phyloP scores from a whole-genome alignment of 148 eudicot species.

The Bassia scoparia region DNA sequence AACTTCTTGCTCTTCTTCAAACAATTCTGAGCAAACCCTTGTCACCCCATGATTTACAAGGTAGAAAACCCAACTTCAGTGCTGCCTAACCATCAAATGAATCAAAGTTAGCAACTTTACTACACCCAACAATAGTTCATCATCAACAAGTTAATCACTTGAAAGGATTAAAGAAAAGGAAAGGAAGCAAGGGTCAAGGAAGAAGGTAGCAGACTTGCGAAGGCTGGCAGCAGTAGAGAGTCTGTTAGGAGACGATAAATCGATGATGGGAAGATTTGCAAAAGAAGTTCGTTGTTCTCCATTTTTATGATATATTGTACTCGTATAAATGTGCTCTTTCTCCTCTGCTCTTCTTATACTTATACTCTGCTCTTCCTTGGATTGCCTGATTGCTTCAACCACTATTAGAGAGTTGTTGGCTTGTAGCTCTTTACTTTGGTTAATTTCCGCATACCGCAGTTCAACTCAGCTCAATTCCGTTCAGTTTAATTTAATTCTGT shows the following conservation, averaged over 20 bases:
- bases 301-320: background rate
- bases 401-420: too few species aligned
- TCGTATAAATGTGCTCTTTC: background rate
- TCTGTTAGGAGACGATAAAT: slow-evolving; percentile 34
- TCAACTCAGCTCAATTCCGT: too few species aligned
- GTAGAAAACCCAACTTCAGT: slow-evolving; percentile 75
- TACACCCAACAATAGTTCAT: too few species aligned
- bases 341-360: background rate
- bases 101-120: background rate
- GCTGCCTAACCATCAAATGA: slow-evolving; percentile 47
- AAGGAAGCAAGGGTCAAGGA: background rate
- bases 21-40: slow-evolving; percentile 38
- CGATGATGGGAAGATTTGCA: slow-evolving; percentile 50
- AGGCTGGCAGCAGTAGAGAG: slow-evolving; percentile 38
- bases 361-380: too few species aligned
- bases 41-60: slow-evolving; percentile 75
- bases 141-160: background rate
- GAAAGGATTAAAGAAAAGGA: background rate
- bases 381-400: too few species aligned
- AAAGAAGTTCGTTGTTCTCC: background rate
- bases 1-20: slow-evolving; percentile 61
- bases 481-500: too few species aligned
- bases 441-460: too few species aligned
- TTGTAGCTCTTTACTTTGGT: too few species aligned
- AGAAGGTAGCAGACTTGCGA: slow-evolving; percentile 33